Conservation (phyloP, 2,329 filamentous ascomycete genomes). For the Aureobasidium leucospermi region DNA sequence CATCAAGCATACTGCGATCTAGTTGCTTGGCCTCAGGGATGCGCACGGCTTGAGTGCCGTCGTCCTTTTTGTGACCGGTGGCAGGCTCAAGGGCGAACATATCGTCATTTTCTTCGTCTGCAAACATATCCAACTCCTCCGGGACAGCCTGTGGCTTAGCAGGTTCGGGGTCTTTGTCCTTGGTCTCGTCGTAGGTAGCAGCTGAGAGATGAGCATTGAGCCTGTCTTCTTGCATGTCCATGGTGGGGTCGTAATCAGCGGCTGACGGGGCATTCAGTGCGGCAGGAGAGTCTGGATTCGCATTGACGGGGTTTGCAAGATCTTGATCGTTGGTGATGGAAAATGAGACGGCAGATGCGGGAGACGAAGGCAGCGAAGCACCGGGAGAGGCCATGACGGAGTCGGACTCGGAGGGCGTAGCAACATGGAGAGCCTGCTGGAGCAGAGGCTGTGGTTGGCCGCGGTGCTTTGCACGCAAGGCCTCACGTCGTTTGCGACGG, state of each 20-base stretch:
- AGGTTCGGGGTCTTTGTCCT: conserved; percentile 25
- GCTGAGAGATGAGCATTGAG: conserved; percentile 20
- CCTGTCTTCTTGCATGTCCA: conserved; percentile 81
- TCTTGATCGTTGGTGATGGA: conserved; percentile 34
- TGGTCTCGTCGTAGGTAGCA: conserved; percentile 16
- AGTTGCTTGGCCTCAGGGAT: conserved; percentile 50
- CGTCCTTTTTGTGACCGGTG: conserved; percentile 28
- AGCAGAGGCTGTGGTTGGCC: conserved; percentile 37
- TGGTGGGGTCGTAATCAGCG: conserved; percentile 82
- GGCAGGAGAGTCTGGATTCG: conserved; percentile 26
- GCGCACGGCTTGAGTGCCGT: conserved; percentile 37
- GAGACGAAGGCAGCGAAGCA: conserved; percentile 47
- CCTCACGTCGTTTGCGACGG: conserved; percentile 74
- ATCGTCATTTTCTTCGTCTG: conserved; percentile 63
- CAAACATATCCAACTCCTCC: conserved; percentile 58
- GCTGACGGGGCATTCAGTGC: conserved; percentile 76
- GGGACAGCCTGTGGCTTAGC: conserved; percentile 18
- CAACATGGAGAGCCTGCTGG: conserved; percentile 13
- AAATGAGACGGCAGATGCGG: conserved; percentile 33
- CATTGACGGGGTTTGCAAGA: conserved; percentile 27
- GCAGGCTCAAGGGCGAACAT: conserved; percentile 83
- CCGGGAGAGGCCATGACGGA: conserved; percentile 11
- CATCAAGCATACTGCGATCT: conserved; percentile 73
- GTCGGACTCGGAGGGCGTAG: not conserved
- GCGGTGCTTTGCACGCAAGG: conserved; percentile 75